Percentiles rank a stretch among this genome's conserved stretches.
Evolutionary conservation across 179 eudicot species (phyloP).

Genomic region (Camellia oleifera): DNA sequence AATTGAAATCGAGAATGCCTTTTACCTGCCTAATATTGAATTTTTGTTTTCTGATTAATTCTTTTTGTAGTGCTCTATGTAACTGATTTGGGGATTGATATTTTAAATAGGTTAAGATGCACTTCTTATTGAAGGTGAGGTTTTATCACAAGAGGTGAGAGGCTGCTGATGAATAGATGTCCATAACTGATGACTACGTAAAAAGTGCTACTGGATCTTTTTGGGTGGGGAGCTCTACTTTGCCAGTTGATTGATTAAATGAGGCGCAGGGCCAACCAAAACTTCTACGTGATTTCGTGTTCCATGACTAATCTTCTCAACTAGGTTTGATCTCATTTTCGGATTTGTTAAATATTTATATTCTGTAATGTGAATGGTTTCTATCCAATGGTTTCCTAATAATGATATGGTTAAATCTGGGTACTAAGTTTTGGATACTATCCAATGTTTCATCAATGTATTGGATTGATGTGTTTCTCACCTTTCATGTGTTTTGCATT

Average conservation of each 20-base stretch:
- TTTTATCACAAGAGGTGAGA: constrained; percentile 77
- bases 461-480: no score
- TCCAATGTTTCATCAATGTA: no score
- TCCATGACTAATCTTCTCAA: constrained; percentile 11
- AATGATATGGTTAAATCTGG: no score
- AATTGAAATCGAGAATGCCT: no score
- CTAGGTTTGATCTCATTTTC: constrained; percentile 58
- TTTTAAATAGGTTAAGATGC: constrained; percentile 84
- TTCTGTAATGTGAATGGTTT: no score
- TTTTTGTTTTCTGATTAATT: not conserved
- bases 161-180: not conserved
- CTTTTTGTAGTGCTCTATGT: not conserved
- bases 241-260: not conserved
- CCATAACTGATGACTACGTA: constrained; percentile 13
- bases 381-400: no score
- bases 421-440: no score
- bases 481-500: no score
- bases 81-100: constrained; percentile 6
- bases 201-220: constrained; percentile 4
- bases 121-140: constrained; percentile 88
- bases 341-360: constrained; percentile 12
- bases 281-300: not conserved
- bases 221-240: not conserved
- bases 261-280: no score
- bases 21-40: not conserved